These are phyloP conservation scores for Beta lomatogona DNA, from an alignment of 179 eudicot genomes.

Conservation along the genomic window DNA sequence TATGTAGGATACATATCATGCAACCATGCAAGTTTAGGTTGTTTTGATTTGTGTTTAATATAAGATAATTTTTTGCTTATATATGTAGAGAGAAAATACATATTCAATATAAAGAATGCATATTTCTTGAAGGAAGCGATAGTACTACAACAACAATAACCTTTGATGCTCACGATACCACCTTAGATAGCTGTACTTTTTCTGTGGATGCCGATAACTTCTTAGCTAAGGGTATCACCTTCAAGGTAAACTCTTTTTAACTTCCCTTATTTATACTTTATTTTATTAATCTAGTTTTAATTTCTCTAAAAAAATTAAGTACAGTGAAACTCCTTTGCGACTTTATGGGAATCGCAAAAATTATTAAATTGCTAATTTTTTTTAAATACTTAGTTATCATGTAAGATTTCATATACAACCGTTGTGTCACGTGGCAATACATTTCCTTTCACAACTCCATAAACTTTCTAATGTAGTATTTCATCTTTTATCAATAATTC, in stretches of 20 bases:
- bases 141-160: slow-evolving; percentile 18
- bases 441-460: fast-evolving
- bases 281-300: too few relatives aligned
- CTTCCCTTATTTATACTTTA: too few relatives aligned
- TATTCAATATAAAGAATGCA: slow-evolving; percentile 17
- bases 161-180: slow-evolving; percentile 3
- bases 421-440: too few relatives aligned
- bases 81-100: slow-evolving; percentile 21
- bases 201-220: slow-evolving; percentile 6
- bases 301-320: too few relatives aligned
- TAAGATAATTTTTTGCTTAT: neutral
- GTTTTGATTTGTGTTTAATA: too few relatives aligned
- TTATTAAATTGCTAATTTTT: too few relatives aligned
- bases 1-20: neutral
- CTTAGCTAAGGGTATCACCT: slow-evolving; percentile 21
- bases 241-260: slow-evolving; percentile 18
- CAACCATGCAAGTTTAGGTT: neutral
- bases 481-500: too few relatives aligned
- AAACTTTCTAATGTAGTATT: too few relatives aligned
- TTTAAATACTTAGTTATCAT: too few relatives aligned
- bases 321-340: too few relatives aligned
- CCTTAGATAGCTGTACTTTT: slow-evolving; percentile 8
- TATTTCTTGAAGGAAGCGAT: slow-evolving; percentile 24
- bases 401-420: too few relatives aligned
- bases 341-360: too few relatives aligned